Evolutionary conservation across 495 filamentous ascomycete genomes (phyloP).

Genomic region (Penicillium steckii): DNA sequence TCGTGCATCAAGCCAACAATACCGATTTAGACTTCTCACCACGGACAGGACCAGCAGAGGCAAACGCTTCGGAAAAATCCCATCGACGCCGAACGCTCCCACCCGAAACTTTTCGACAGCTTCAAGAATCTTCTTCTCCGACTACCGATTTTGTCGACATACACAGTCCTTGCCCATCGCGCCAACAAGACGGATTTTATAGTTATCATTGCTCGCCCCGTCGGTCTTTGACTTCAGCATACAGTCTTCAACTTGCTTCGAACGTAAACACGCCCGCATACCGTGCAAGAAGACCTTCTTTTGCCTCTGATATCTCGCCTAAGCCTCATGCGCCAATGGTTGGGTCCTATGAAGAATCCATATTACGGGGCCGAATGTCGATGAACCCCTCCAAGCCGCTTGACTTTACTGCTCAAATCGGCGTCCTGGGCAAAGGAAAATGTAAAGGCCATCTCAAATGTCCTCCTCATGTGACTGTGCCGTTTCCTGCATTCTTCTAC

Average conservation of each 20-base stretch:
- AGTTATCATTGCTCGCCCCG: constrained; percentile 68
- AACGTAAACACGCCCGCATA: constrained; percentile 60
- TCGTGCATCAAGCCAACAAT: constrained; percentile 87
- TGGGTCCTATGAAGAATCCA: constrained; percentile 96
- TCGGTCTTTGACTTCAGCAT: constrained; percentile 65
- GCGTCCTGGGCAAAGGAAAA: constrained; percentile 85
- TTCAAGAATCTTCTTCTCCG: constrained; percentile 37
- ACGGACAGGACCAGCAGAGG: constrained; percentile 28
- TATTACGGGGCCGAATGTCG: constrained; percentile 93
- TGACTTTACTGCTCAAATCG: constrained; percentile 93
- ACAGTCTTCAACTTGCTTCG: constrained; percentile 55
- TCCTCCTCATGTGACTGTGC: constrained; percentile 86
- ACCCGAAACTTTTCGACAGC: constrained; percentile 50
- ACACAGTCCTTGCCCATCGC: constrained; percentile 19
- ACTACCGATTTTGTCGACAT: constrained; percentile 15
- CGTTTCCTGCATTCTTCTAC: constrained; percentile 97
- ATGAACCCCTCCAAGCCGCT: constrained; percentile 92
- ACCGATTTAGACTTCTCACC: constrained; percentile 72
- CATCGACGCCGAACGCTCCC: constrained; percentile 61
- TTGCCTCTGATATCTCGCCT: constrained; percentile 70
- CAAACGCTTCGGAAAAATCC: constrained; percentile 40
- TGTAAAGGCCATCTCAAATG: constrained; percentile 85
- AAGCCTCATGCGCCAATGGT: constrained; percentile 92
- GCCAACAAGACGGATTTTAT: constrained; percentile 50
- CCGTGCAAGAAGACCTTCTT: constrained; percentile 66